Evolutionary conservation across 208 protist species (phyloP), one percentile per base, ranked within the genome.

Genomic region (Trypanosoma boissoni): DNA sequence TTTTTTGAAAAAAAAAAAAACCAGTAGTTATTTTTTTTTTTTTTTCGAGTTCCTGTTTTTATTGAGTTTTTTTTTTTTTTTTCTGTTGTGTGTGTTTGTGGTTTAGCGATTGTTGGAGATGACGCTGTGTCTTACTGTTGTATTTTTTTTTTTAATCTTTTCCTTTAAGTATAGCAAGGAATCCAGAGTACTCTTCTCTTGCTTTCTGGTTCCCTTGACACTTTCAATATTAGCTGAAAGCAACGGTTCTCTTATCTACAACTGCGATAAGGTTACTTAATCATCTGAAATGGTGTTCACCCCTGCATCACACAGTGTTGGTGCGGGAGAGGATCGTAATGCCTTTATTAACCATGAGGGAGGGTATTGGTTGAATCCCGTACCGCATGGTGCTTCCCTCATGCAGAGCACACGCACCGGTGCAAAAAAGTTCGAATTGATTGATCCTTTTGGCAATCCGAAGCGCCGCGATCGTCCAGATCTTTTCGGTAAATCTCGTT

Each of bases 321-420:
- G 80, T 41, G 80, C 82, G 45, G 78, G 80, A 41, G 83, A 55
- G 10, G 86, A 80, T 37, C 82, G 82, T 27, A 80, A 93, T 44
- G 87, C 79, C 12, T 93, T 84, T 68, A 72, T 93, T 31, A 93
- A 93, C 60, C 58, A 93, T 54, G 79, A 74, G 24, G 82, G 80
- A 29, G 78, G 78, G 9, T 88, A 78, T 68, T 93, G 82, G 82
- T 59, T 88, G 43, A 93, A 93, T 63, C 86, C 86, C 18, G 66
- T 93, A 5, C 86, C 86, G 0, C 68, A 62, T 27, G 83, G 83
- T 29, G 58, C 36, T 14, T 86, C 76, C 45, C 72, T 74, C 66
- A 45, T 27, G 5, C 50, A 60, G 43, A 68, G 68, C 26, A 49
- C n/a, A 12, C 39, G 51, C 50, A 53, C 41, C 45, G 24, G 23